phyloP scores from a whole-genome alignment of 2,329 filamentous ascomycete genomes.

The Aspergillus sp. region DNA sequence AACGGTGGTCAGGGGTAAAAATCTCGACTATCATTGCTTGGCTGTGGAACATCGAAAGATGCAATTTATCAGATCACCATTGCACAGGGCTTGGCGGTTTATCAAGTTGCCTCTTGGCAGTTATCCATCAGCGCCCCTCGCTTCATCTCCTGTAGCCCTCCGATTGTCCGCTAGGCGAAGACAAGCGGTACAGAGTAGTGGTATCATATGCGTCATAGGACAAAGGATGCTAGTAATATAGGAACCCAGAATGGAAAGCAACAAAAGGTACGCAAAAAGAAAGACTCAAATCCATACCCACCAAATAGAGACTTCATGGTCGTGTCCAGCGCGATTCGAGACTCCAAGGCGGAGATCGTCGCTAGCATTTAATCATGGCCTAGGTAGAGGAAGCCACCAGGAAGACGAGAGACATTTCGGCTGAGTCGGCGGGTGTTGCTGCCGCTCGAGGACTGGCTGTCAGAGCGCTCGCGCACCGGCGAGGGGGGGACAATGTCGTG shows the following conservation, averaged over 20 bases:
- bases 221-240: constrained; percentile 8
- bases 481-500: constrained; percentile 16
- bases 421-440: constrained; percentile 1
- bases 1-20: constrained; percentile 15
- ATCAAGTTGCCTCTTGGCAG: constrained; percentile 24
- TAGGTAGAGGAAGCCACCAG: constrained; percentile 35
- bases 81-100: constrained; percentile 27
- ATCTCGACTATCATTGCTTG: constrained; percentile 25
- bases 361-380: constrained; percentile 25
- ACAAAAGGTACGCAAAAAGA: neutral
- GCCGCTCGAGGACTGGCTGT: constrained; percentile 23
- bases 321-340: constrained; percentile 28
- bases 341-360: constrained; percentile 12
- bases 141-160: constrained; percentile 8
- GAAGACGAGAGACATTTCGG: constrained; percentile 19
- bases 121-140: constrained; percentile 14
- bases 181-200: constrained; percentile 1
- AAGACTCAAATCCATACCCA: constrained; percentile 8
- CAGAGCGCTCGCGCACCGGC: neutral
- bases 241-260: constrained; percentile 7
- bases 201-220: constrained; percentile 18
- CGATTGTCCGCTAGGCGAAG: neutral
- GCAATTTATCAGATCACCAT: constrained; percentile 22
- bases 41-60: constrained; percentile 21
- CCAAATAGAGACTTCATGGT: constrained; percentile 7